Conservation (phyloP, 176 grass and related monocot genomes). For the Avena insularis region DNA sequence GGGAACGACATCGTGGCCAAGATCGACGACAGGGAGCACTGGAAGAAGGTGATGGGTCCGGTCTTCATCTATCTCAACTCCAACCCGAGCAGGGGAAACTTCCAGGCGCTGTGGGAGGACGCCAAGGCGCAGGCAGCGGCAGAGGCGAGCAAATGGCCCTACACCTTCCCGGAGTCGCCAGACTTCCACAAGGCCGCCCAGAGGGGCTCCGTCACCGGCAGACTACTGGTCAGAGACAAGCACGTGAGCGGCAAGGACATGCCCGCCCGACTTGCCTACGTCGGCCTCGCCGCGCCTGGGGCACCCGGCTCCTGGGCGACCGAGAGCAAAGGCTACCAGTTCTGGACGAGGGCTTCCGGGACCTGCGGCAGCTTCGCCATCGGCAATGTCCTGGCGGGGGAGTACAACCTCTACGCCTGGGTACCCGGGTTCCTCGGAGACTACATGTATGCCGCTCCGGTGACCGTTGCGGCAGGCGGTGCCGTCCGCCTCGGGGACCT, state of each 20-base stretch:
- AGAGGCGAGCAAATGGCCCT: constrained; percentile 70
- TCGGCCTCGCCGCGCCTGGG: constrained; percentile 70
- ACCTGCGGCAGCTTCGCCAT: constrained; percentile 60
- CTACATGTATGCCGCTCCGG: constrained; percentile 48
- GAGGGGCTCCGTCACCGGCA: constrained; percentile 57
- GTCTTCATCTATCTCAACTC: constrained; percentile 91
- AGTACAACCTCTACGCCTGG: constrained; percentile 79
- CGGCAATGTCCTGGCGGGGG: constrained; percentile 52
- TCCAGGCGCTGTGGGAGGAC: constrained; percentile 57
- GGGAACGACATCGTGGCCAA: constrained; percentile 53
- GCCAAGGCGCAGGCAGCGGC: constrained; percentile 67
- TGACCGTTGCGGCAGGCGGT: constrained; percentile 50
- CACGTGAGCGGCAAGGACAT: constrained; percentile 29
- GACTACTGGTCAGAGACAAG: constrained; percentile 59
- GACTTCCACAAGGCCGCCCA: constrained; percentile 60
- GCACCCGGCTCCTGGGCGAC: constrained; percentile 56
- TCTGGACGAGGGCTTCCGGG: constrained; percentile 58
- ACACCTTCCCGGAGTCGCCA: constrained; percentile 61
- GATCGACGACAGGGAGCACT: constrained; percentile 58
- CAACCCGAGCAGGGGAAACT: background rate
- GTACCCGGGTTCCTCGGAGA: constrained; percentile 70
- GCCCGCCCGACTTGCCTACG: constrained; percentile 42
- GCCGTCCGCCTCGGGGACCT: constrained; percentile 48
- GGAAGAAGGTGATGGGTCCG: constrained; percentile 85
- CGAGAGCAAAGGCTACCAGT: constrained; percentile 80